Base-by-base conservation (phyloP, 2,329 filamentous ascomycete species). In the Talaromyces funiculosus region DNA sequence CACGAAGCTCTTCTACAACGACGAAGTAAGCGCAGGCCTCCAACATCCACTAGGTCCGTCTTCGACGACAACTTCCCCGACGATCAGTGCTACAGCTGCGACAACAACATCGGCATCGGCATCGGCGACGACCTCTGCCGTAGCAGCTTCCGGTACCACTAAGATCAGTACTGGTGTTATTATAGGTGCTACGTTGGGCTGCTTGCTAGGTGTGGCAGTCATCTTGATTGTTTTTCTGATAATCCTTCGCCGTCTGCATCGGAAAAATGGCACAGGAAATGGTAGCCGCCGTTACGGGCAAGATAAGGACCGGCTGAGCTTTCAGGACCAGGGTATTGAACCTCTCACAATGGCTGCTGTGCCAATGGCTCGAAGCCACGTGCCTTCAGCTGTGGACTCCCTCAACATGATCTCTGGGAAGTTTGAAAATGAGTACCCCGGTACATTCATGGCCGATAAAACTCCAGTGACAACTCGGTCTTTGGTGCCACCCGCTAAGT, bases 171-270 rank as follows among this genome's bases (percentile, higher is more conserved):
- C 69, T 24, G 75, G 81, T 66, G 85, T 85, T 7, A 88, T 96
- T 29, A 81, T 97, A 1, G 92, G 90, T 35, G 90, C 90, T 55
- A 90, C 90, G 0, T 81, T 97, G 0, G 92, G 92, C 12, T 86
- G 87, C n/a, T 86, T 96, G 22, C 83, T 90, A 57, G 91, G 89
- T 18, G 78, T 91, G 57, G 86, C 88, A 20, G 76, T 86, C 0
- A 71, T 96, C 6, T 78, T 95, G n/a, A 80, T 89, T 26, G 72
- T 90, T 1, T 71, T 91, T n/a, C 81, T 97, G 20, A 78, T 94
- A 55, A 79, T 89, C 29, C 75, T 92, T 24, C 82, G 84, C 69
- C 84, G 83, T 65, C 82, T 81, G 62, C 81, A 83, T 66, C 85
- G 83, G 71, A 81, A 82, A 67, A 82, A 79, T 53, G 61, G 67